These are phyloP conservation scores for Marchantia paleacea DNA, from an alignment of 225 moss, liverwort and hornwort genomes.

Conservation along the genomic window DNA sequence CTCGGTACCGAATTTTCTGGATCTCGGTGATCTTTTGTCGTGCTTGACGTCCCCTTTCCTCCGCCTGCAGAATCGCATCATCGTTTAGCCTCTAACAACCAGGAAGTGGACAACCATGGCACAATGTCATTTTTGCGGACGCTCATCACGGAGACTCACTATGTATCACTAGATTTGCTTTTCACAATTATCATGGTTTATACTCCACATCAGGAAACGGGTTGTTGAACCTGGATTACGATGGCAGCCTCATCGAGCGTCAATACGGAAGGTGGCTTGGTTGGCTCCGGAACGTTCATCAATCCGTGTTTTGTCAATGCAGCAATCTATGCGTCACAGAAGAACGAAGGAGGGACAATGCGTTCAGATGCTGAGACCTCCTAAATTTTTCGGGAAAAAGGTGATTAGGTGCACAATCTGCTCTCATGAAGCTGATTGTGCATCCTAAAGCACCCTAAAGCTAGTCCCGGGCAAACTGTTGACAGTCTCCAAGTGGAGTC, in stretches of 20 bases:
- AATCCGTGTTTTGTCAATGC: conserved; percentile 43
- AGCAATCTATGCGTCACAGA: conserved; percentile 24
- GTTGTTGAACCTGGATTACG: conserved; percentile 57
- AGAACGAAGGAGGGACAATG: neutral
- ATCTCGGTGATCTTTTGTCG: conserved; percentile 58
- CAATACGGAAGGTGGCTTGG: conserved; percentile 40
- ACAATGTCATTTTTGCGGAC: neutral
- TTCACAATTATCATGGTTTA: too few relatives aligned
- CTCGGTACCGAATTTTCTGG: conserved; percentile 64
- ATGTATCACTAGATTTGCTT: neutral
- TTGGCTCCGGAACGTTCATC: conserved; percentile 49
- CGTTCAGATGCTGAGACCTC: neutral
- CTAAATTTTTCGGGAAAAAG: neutral
- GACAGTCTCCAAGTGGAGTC: neutral
- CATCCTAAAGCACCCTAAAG: too few relatives aligned
- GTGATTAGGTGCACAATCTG: neutral
- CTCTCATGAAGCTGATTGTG: neutral
- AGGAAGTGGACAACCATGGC: neutral
- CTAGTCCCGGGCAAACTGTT: neutral
- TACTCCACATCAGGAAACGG: too few relatives aligned
- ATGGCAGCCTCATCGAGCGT: conserved; percentile 61
- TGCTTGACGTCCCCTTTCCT: conserved; percentile 90
- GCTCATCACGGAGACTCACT: neutral
- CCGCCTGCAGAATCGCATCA: conserved; percentile 47
- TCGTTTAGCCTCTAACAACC: neutral